Conservation (phyloP, 345 rosid genomes). For the Angophora floribunda region DNA sequence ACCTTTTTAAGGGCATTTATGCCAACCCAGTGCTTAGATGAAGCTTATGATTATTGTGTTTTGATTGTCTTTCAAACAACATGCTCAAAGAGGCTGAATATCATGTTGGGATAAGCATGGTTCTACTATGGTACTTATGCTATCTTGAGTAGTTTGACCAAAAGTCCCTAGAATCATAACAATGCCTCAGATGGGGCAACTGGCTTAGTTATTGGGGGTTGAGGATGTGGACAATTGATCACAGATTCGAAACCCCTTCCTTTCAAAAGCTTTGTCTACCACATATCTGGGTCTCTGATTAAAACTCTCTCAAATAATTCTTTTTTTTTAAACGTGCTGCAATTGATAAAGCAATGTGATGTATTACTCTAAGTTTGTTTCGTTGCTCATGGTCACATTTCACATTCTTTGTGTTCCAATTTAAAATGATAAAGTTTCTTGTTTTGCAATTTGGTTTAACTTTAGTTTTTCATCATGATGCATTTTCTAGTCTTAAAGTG, state of each 20-base stretch:
- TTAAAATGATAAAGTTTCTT: background rate
- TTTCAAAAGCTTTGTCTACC: background rate
- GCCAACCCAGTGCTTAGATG: background rate
- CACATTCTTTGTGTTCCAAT: background rate
- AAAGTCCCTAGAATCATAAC: background rate
- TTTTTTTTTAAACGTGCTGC: background rate
- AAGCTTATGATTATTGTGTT: background rate
- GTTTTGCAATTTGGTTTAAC: background rate
- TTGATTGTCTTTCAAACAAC: background rate
- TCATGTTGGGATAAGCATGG: background rate
- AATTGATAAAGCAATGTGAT: background rate
- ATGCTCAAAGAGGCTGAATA: background rate
- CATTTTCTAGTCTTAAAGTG: background rate
- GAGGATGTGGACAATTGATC: background rate
- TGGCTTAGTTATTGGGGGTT: background rate
- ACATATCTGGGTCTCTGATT: background rate
- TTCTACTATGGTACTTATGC: background rate
- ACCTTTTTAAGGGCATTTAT: background rate
- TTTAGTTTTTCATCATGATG: background rate
- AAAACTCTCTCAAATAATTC: background rate
- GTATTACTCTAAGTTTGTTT: background rate
- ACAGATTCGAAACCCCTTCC: background rate
- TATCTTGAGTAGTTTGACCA: background rate
- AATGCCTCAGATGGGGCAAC: background rate
- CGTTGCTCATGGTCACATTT: background rate